Percentiles rank a stretch among this genome's conserved stretches.
Conservation (phyloP, 23 red algal genomes). For the Gracilaria gracilis region DNA sequence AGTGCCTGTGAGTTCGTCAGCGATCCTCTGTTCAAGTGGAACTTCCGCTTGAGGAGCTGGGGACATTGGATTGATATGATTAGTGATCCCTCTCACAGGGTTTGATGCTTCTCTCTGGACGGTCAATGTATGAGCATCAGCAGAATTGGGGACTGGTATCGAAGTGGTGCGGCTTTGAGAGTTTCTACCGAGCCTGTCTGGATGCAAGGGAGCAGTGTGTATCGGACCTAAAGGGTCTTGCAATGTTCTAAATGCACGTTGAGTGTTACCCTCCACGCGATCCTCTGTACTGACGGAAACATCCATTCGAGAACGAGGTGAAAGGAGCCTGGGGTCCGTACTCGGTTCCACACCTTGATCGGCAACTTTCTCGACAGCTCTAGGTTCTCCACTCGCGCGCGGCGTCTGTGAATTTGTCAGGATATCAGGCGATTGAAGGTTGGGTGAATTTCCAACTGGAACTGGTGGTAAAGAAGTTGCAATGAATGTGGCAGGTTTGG, state of each 20-base stretch:
- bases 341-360: neutral
- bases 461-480: neutral
- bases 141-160: neutral
- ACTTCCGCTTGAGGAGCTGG: neutral
- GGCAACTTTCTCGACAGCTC: neutral
- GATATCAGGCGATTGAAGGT: neutral
- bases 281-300: neutral
- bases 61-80: neutral
- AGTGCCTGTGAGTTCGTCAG: neutral
- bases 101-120: neutral
- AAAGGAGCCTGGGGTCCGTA: neutral
- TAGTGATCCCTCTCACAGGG: neutral
- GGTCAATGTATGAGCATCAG: neutral
- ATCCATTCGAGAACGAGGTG: neutral
- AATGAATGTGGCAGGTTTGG: neutral
- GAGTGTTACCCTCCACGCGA: neutral
- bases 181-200: neutral
- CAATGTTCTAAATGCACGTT: neutral
- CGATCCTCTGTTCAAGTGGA: neutral
- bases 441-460: neutral
- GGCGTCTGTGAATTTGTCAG: neutral
- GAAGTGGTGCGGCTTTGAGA: neutral
- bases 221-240: neutral
- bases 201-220: neutral
- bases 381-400: neutral